A percentile compares a stretch with the other conserved stretches of the same genome.
These are phyloP conservation scores for Coniochaeta ligniaria DNA, from an alignment of 2,329 filamentous ascomycete species.

Conservation along the genomic window DNA sequence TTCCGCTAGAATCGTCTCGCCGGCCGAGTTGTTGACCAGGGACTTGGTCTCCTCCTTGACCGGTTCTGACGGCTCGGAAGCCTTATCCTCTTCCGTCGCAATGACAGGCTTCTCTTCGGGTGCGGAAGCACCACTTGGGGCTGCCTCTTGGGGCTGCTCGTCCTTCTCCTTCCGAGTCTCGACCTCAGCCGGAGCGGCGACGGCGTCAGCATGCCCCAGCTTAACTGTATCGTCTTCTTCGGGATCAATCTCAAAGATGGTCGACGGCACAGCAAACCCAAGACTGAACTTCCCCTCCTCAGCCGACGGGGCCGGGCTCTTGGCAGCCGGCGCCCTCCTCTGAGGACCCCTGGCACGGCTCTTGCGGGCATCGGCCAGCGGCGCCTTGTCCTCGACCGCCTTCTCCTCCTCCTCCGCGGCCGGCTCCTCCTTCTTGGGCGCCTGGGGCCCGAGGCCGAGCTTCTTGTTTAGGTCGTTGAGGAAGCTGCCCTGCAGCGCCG, in stretches of 20 bases:
- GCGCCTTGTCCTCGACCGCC: conserved; percentile 62
- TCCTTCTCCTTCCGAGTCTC: conserved; percentile 6
- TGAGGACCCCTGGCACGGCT: conserved; percentile 82
- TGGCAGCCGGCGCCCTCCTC: conserved; percentile 30
- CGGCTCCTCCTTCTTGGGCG: conserved; percentile 61
- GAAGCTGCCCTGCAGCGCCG: conserved; percentile 83
- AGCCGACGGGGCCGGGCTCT: conserved; percentile 18
- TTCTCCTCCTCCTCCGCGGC: conserved; percentile 47
- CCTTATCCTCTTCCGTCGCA: not conserved
- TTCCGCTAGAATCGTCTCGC: conserved; percentile 34
- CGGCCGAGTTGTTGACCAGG: conserved; percentile 32
- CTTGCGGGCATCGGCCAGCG: conserved; percentile 85
- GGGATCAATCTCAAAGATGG: conserved; percentile 44
- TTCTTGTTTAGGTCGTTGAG: conserved; percentile 90
- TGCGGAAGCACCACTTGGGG: not conserved
- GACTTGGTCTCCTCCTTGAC: conserved; percentile 21
- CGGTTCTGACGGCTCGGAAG: not conserved
- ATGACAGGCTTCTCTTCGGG: not conserved
- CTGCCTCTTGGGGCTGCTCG: not conserved
- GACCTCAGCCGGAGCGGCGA: not conserved
- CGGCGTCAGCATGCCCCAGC: conserved; percentile 5
- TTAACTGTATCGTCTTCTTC: conserved; percentile 39
- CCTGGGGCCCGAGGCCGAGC: conserved; percentile 77
- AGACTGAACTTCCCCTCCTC: conserved; percentile 29
- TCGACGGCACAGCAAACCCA: conserved; percentile 38